These are phyloP conservation scores for Pythium sp. DNA, from an alignment of 352 stramenopile genomes.

Conservation along the genomic window DNA sequence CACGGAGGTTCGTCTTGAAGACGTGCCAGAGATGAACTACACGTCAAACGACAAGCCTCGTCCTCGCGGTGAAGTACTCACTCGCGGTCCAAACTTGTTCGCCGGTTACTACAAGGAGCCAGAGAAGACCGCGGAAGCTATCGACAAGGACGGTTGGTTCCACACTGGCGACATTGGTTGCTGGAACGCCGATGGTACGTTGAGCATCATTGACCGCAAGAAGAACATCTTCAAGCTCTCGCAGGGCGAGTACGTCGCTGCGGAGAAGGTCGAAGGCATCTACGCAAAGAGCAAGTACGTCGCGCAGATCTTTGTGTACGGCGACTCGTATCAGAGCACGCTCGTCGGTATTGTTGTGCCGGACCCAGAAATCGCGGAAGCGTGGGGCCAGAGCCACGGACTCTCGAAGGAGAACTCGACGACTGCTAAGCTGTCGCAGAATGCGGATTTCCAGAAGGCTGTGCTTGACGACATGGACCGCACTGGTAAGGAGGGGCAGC, in stretches of 20 bases:
- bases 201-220: conserved; percentile 91
- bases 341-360: conserved; percentile 94
- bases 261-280: conserved; percentile 96
- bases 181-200: conserved; percentile 93
- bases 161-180: conserved; percentile 96
- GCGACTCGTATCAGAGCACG: conserved; percentile 93
- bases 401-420: conserved; percentile 32
- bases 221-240: conserved; percentile 96
- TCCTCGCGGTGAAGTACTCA: conserved; percentile 60
- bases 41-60: conserved; percentile 72
- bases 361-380: conserved; percentile 59
- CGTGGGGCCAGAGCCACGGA: conserved; percentile 41
- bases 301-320: conserved; percentile 94
- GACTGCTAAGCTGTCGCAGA: conserved; percentile 35
- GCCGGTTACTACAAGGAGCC: conserved; percentile 95
- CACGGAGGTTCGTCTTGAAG: conserved; percentile 91
- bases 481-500: conserved; percentile 45
- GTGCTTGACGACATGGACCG: conserved; percentile 75
- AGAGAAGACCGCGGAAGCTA: conserved; percentile 88
- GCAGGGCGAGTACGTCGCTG: conserved; percentile 95
- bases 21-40: conserved; percentile 98
- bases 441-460: conserved; percentile 47
- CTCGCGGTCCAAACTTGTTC: conserved; percentile 82
- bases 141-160: conserved; percentile 95
- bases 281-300: conserved; percentile 93